A percentile compares a stretch with the other conserved stretches of the same genome.
These are phyloP conservation scores for Ustilago trichophora DNA, from an alignment of 1,284 basidiomycete species.

Conservation along the genomic window DNA sequence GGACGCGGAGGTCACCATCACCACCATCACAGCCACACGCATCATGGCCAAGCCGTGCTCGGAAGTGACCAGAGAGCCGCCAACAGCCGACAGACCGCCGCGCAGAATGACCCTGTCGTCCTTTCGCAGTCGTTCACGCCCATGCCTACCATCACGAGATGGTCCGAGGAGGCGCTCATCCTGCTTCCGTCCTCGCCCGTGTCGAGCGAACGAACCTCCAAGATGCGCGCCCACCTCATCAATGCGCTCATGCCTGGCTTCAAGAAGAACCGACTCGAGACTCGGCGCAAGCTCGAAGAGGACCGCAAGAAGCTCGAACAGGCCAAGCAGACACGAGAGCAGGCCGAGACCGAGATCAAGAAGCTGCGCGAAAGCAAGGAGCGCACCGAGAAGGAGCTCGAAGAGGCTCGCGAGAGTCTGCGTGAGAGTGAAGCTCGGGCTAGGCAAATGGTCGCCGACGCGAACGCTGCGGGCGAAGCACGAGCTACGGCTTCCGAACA, in stretches of 20 bases:
- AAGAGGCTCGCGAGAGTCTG: slow-evolving; percentile 49
- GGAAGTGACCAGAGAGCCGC: slow-evolving; percentile 24
- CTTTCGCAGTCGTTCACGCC: slow-evolving; percentile 71
- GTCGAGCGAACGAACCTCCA: slow-evolving; percentile 75
- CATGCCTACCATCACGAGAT: slow-evolving; percentile 83
- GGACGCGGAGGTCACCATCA: slow-evolving; percentile 21
- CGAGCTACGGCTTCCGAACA: slow-evolving; percentile 65
- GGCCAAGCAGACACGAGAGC: slow-evolving; percentile 66
- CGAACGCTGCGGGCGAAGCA: slow-evolving; percentile 42
- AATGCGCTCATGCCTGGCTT: slow-evolving; percentile 80
- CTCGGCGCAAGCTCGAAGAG: slow-evolving; percentile 66
- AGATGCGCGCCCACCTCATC: slow-evolving; percentile 78
- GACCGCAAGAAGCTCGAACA: slow-evolving; percentile 64
- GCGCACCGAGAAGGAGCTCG: slow-evolving; percentile 55
- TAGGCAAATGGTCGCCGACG: slow-evolving; percentile 55
- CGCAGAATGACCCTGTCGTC: slow-evolving; percentile 50
- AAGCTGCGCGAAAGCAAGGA: slow-evolving; percentile 35
- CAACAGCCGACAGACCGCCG: slow-evolving; percentile 30
- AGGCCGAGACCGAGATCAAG: slow-evolving; percentile 47
- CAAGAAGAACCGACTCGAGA: slow-evolving; percentile 26
- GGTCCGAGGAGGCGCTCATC: slow-evolving; percentile 87
- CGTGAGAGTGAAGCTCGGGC: slow-evolving; percentile 61
- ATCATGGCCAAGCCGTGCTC: slow-evolving; percentile 29
- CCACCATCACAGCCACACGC: slow-evolving; percentile 31
- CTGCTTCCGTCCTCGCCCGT: slow-evolving; percentile 75